phyloP scores from a whole-genome alignment of 129 eudicot genomes.

The Helianthus annuus region DNA sequence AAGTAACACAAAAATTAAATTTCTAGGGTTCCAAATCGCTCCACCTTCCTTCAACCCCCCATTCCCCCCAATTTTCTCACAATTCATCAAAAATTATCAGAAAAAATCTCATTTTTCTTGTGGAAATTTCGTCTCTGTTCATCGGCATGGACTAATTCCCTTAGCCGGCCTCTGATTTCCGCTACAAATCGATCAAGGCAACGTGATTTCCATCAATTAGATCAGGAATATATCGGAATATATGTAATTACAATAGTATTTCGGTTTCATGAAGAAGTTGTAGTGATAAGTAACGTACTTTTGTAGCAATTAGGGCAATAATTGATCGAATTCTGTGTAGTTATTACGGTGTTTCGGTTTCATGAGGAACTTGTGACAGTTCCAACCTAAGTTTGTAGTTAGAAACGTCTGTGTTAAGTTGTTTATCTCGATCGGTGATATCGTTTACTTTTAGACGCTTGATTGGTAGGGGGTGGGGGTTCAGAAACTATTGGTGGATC shows the following conservation, averaged over 20 bases:
- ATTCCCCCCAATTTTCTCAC: too few species aligned
- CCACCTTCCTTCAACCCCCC: too few species aligned
- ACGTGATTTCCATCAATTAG: background rate
- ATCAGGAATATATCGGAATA: conserved; percentile 4
- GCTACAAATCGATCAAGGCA: conserved; percentile 21
- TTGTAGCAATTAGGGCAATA: conserved; percentile 8
- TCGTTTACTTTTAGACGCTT: background rate
- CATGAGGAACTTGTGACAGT: conserved; percentile 5
- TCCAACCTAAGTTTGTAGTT: too few species aligned
- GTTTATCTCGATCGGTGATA: conserved; percentile 12
- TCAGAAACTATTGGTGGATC: conserved; percentile 12
- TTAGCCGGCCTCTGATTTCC: conserved; percentile 18
- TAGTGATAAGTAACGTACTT: background rate
- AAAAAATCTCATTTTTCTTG: background rate
- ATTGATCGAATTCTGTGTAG: background rate
- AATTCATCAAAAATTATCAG: background rate
- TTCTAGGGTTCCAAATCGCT: too few species aligned
- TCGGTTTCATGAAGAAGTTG: conserved; percentile 4
- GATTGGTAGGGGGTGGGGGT: conserved; percentile 15
- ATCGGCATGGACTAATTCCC: conserved; percentile 5
- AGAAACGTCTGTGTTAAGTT: background rate
- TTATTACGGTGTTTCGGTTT: conserved; percentile 16
- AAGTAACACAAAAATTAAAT: too few species aligned
- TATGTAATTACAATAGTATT: conserved; percentile 16
- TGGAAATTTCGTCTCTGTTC: conserved; percentile 11